These are phyloP conservation scores for Wickerhamiella domercqiae DNA, from an alignment of 805 yeast species.

Conservation along the genomic window DNA sequence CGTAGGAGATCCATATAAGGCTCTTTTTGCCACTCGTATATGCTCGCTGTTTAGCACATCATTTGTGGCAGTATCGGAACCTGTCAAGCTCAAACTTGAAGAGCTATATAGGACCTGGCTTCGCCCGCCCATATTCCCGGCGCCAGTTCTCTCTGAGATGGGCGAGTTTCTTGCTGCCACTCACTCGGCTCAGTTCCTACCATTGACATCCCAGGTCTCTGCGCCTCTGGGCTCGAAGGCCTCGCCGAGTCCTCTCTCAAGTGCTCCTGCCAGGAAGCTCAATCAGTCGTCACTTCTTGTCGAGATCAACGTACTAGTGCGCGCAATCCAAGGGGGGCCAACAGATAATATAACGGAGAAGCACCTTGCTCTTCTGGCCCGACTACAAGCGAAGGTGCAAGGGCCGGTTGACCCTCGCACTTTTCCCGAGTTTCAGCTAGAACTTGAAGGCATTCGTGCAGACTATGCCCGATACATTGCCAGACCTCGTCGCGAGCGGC, in stretches of 20 bases:
- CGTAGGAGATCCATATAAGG: conserved; percentile 81
- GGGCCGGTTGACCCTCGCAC: conserved; percentile 20
- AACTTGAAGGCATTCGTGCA: conserved; percentile 16
- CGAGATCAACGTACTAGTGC: conserved; percentile 20
- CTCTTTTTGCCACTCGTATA: conserved; percentile 53
- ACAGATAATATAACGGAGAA: conserved; percentile 19
- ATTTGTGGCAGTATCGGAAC: conserved; percentile 64
- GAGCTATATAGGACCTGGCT: conserved; percentile 84
- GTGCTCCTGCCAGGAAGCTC: conserved; percentile 2
- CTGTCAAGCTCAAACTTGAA: conserved; percentile 55
- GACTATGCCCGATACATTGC: conserved; percentile 4
- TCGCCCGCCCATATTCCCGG: conserved; percentile 49
- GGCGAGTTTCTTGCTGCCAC: conserved; percentile 42
- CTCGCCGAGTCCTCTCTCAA: neutral
- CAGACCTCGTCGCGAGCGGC: conserved; percentile 1
- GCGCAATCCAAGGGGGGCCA: conserved; percentile 13
- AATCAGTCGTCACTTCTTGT: conserved; percentile 19
- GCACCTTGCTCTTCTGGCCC: conserved; percentile 20
- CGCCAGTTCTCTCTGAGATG: conserved; percentile 51
- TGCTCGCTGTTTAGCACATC: conserved; percentile 59
- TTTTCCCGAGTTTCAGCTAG: conserved; percentile 20
- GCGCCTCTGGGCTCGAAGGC: conserved; percentile 1
- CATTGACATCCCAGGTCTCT: neutral
- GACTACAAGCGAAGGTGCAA: conserved; percentile 19
- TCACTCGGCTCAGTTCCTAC: too few species aligned